phyloP scores from a whole-genome alignment of 768 basidiomycete species.

The Lenzites betulinus region DNA sequence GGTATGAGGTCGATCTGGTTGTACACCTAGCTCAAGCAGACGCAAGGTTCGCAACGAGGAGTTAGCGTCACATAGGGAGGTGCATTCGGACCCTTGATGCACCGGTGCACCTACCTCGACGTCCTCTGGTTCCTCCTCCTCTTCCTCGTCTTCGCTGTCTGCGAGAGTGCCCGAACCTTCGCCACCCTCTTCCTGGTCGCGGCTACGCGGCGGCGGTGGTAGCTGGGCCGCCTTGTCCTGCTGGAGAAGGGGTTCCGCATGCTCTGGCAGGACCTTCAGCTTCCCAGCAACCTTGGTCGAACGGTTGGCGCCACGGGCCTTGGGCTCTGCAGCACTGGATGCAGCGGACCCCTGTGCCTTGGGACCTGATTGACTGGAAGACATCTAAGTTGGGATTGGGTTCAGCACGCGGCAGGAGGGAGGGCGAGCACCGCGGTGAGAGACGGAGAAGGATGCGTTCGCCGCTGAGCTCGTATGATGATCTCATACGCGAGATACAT shows the following conservation, averaged over 20 bases:
- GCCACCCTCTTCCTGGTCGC: conserved; percentile 21
- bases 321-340: conserved; percentile 43
- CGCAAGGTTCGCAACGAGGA: neutral
- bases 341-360: conserved; percentile 6
- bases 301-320: conserved; percentile 71
- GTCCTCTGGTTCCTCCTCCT: conserved; percentile 62
- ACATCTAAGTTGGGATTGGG: conserved; percentile 10
- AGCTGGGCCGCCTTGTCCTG: conserved; percentile 22
- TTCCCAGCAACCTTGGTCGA: conserved; percentile 84
- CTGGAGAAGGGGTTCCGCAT: conserved; percentile 55
- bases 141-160: conserved; percentile 71
- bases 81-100: neutral
- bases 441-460: neutral
- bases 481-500: conserved; percentile 17
- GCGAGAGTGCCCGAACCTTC: conserved; percentile 34
- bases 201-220: conserved; percentile 19
- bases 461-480: too few species aligned
- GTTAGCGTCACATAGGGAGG: conserved; percentile 3
- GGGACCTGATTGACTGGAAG: conserved; percentile 23
- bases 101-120: conserved; percentile 53
- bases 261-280: conserved; percentile 86
- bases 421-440: neutral
- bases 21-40: conserved; percentile 61
- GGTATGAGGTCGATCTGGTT: conserved; percentile 94
- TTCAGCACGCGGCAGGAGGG: neutral